Evolutionary conservation across 768 basidiomycete species (phyloP).

Genomic region (Hericium coralloides): DNA sequence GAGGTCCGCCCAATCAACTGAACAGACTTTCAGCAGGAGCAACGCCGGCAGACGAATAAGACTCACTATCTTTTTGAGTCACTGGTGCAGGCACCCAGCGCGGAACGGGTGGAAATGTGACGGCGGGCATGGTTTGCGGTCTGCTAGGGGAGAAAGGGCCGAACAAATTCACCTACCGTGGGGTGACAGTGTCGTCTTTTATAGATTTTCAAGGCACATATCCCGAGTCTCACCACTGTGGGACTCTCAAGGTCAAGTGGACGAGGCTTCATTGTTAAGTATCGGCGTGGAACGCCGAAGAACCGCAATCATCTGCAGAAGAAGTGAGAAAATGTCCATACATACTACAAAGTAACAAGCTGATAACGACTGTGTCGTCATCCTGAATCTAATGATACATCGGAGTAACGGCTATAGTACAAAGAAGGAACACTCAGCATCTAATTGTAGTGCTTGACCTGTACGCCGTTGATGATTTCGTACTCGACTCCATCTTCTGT

Average conservation of each 20-base stretch:
- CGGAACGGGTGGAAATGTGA: slow-evolving; percentile 10
- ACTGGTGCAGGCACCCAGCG: slow-evolving; percentile 18
- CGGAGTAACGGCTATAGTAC: not conserved
- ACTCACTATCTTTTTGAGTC: slow-evolving; percentile 16
- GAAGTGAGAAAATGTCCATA: too few relatives aligned
- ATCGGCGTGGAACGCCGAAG: not conserved
- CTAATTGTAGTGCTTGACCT: slow-evolving; percentile 26
- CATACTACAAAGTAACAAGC: too few relatives aligned
- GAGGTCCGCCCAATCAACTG: slow-evolving; percentile 30
- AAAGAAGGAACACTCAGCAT: not conserved
- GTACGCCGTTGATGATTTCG: slow-evolving; percentile 23
- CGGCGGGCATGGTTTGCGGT: slow-evolving; percentile 9
- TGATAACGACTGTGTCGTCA: too few relatives aligned
- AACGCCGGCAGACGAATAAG: not conserved
- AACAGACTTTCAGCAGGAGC: not conserved
- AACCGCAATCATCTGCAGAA: not conserved
- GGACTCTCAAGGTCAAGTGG: not conserved
- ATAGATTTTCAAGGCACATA: too few relatives aligned
- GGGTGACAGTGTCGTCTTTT: too few relatives aligned
- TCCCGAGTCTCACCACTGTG: not conserved
- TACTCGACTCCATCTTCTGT: slow-evolving; percentile 22
- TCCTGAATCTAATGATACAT: too few relatives aligned
- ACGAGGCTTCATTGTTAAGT: not conserved
- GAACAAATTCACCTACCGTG: too few relatives aligned
- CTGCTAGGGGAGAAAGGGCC: not conserved